A percentile compares a stretch with the other conserved stretches of the same genome.
phyloP scores from a whole-genome alignment of 352 stramenopile species.

The Thalassiosira hispida region DNA sequence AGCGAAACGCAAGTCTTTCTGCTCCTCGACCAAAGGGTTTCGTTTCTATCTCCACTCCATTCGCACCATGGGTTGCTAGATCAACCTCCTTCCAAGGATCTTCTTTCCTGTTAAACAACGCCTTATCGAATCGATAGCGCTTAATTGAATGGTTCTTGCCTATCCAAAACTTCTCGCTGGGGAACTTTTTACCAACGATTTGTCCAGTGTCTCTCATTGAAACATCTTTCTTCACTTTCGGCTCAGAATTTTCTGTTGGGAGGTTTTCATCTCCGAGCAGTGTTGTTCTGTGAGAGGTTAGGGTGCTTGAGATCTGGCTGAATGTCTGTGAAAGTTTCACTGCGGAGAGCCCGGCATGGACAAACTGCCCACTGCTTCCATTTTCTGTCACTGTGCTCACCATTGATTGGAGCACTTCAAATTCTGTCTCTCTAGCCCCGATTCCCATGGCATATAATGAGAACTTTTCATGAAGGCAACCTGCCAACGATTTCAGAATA shows the following conservation, averaged over 20 bases:
- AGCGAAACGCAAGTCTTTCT: slow-evolving; percentile 63
- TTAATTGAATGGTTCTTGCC: slow-evolving; percentile 30
- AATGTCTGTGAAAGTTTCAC: slow-evolving; percentile 45
- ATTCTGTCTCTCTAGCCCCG: slow-evolving; percentile 39
- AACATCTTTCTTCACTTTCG: background rate
- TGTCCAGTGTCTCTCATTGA: slow-evolving; percentile 15
- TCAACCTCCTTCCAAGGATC: slow-evolving; percentile 38
- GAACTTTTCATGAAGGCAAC: slow-evolving; percentile 46
- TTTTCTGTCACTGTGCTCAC: slow-evolving; percentile 30
- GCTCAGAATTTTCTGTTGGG: background rate
- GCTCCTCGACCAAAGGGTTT: slow-evolving; percentile 30
- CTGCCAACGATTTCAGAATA: slow-evolving; percentile 19
- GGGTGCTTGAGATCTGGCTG: slow-evolving; percentile 47
- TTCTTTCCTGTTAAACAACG: slow-evolving; percentile 5
- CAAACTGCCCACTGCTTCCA: slow-evolving; percentile 39
- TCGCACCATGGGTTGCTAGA: slow-evolving; percentile 34
- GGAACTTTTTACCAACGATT: slow-evolving; percentile 42
- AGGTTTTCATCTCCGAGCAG: background rate
- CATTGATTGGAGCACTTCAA: slow-evolving; percentile 48
- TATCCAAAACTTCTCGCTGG: slow-evolving; percentile 13
- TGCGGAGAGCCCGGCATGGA: slow-evolving; percentile 53
- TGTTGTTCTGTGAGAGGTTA: slow-evolving; percentile 45
- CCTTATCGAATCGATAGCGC: slow-evolving; percentile 36
- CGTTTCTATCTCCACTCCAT: slow-evolving; percentile 58
- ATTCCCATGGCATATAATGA: slow-evolving; percentile 59